phyloP scores from a whole-genome alignment of 257 asterid species.

The Datura wrightii region DNA sequence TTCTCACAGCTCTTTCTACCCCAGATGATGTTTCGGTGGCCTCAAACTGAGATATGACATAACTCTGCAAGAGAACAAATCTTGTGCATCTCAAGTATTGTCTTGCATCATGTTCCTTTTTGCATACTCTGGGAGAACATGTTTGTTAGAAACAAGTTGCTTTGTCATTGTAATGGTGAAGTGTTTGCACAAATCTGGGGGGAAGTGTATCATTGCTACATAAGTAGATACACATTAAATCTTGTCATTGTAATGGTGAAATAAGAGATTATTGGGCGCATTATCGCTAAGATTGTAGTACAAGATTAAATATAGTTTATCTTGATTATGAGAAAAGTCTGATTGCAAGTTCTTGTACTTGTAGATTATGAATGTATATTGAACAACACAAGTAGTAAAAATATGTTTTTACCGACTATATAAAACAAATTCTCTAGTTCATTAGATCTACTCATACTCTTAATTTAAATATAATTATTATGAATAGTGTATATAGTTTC shows the following conservation, averaged over 20 bases:
- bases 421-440: background rate
- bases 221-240: background rate
- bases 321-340: background rate
- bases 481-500: background rate
- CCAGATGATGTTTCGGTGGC: conserved; percentile 47
- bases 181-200: background rate
- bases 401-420: too few relatives aligned
- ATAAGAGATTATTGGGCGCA: background rate
- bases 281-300: background rate
- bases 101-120: conserved; percentile 21
- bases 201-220: background rate
- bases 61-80: background rate
- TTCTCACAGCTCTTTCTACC: conserved; percentile 67
- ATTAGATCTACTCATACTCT: background rate
- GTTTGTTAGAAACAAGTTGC: background rate
- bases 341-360: too few relatives aligned
- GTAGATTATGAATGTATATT: background rate
- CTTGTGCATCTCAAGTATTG: background rate
- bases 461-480: too few relatives aligned
- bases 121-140: background rate
- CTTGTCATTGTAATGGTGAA: background rate
- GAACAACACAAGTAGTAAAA: background rate
- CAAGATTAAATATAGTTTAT: background rate
- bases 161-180: background rate
- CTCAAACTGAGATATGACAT: conserved; percentile 13